Evolutionary conservation across 2,329 filamentous ascomycete genomes (phyloP), one percentile per base, ranked within the genome.

Genomic region (Lasiodiplodia gonubiensis): DNA sequence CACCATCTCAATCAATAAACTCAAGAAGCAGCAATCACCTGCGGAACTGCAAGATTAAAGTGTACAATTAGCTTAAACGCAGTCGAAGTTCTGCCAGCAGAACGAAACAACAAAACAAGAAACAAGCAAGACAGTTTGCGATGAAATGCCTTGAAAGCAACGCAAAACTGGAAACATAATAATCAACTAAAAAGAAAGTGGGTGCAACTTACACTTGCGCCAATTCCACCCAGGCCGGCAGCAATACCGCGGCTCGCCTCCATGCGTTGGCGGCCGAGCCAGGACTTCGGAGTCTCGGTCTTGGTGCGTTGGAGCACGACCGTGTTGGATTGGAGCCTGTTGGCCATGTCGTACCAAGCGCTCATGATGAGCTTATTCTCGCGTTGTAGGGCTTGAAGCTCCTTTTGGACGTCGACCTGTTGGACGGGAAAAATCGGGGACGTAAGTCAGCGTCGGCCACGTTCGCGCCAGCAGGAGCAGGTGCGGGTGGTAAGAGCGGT

Each of bases 261-360:
- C 51, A 59, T 75, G 76, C 92, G 86, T 84, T 95, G 92, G 83
- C 92, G 93, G 74, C 92, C 92, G 72, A 96, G 81, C 91, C 92
- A 96, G 80, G 91, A 94, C 79, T 88, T 90, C 16, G 92, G 90
- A 72, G 86, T 86, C 72, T 94, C 91, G 72, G 88, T 88, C 72
- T 91, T 86, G n/a, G 64, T 66, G 71, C 92, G 84, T 75, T 93
- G 90, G 70, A 96, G 80, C 66, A 92, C 88, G 51, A 94, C 90
- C 70, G 92, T 91, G 77, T 94, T 94, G 81, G 91, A 93, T 80
- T 95, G 92, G 72, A 96, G 79, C 63, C 92, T 85, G 75, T 86
- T 89, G 30, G 90, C 89, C 73, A 95, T 86, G 78, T 94, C 92
- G 80, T 94, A 94, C 92, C 92, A 96, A 2, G 92, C 92, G n/a